Evolutionary conservation across 495 filamentous ascomycete species (phyloP), one percentile per base, ranked within the genome.

Genomic region (Penicillium coffeae): DNA sequence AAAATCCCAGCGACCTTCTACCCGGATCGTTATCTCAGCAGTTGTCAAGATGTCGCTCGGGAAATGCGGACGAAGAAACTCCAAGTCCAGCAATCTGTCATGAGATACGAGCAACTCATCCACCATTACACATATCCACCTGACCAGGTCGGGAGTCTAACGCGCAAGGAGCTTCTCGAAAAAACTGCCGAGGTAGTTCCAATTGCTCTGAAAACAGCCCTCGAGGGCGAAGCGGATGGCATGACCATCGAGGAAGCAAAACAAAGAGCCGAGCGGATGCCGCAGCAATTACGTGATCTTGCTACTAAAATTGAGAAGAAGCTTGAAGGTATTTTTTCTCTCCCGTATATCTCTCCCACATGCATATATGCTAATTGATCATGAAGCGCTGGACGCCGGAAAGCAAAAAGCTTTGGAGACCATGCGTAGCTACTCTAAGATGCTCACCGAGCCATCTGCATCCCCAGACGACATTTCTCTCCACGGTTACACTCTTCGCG

Each of bases 1-100:
- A 80, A 84, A 12, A 78, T 92, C 15, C 88, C 89, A 22, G 68
- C 79, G 13, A 73, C 80, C 0, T 82, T 90, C 54, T 94, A 91
- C 56, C 76, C 83, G 7, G 90, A 95, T 62, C 77, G 89, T 30
- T 96, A 95, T 64, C 64, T 90, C 48, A 74, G 80, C 43, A 68
- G 64, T 27, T 79, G 77, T 48, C 73, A 73, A 51, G 71, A 82
- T 1, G 57, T 76, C 47, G 68, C 82, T 15, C 74, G 65, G 40
- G 75, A 75, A n/a, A 70, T 81, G 47, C 69, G 74, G 12, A 42
- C 56, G 5, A 64, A 64, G 37, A 67, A 66, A 55, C 62, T 70
- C 8, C 52, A 66, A 18, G 63, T 71, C 3, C 58, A 61, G 15
- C 58, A 70, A 21, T 64, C 73, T 22, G 62, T 81, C 12, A 52